A percentile compares a stretch with the other conserved stretches of the same genome.
phyloP scores from a whole-genome alignment of 495 filamentous ascomycete genomes.

The Pyrenopolyporus hunteri region DNA sequence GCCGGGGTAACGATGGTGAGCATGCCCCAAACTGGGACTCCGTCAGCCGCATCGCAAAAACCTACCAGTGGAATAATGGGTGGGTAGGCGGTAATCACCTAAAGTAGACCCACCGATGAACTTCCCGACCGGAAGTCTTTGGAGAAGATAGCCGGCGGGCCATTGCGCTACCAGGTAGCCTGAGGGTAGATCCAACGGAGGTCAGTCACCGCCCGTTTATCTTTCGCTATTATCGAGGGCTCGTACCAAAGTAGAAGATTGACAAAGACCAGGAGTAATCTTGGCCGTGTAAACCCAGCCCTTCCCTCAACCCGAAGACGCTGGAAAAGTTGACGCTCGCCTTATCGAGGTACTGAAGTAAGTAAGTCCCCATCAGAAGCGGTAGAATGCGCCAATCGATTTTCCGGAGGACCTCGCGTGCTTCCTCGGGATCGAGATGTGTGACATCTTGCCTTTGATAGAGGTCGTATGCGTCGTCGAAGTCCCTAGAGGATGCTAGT shows the following conservation, averaged over 20 bases:
- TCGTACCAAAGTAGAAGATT: conserved; percentile 62
- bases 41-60: background rate
- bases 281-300: conserved; percentile 57
- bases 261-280: conserved; percentile 65
- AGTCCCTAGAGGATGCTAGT: conserved; percentile 39
- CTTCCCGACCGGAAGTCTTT: conserved; percentile 60
- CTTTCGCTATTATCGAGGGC: background rate
- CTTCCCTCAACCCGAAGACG: conserved; percentile 62
- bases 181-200: background rate
- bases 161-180: conserved; percentile 58
- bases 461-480: conserved; percentile 55
- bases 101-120: conserved; percentile 52
- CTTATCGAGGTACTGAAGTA: conserved; percentile 66
- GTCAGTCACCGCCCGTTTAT: background rate
- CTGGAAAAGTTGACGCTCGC: conserved; percentile 65
- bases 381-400: conserved; percentile 63
- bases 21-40: conserved; percentile 46
- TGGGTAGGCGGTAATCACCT: no score
- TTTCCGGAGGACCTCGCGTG: conserved; percentile 57
- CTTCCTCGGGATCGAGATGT: conserved; percentile 52
- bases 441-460: conserved; percentile 49
- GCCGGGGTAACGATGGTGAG: conserved; percentile 56
- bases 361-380: conserved; percentile 61
- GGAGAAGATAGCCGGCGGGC: conserved; percentile 58
- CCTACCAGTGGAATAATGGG: background rate